A percentile compares a stretch with the other conserved stretches of the same genome.
Conservation (phyloP, 2,329 filamentous ascomycete species). For the Aspergillus quadrilineatus region DNA sequence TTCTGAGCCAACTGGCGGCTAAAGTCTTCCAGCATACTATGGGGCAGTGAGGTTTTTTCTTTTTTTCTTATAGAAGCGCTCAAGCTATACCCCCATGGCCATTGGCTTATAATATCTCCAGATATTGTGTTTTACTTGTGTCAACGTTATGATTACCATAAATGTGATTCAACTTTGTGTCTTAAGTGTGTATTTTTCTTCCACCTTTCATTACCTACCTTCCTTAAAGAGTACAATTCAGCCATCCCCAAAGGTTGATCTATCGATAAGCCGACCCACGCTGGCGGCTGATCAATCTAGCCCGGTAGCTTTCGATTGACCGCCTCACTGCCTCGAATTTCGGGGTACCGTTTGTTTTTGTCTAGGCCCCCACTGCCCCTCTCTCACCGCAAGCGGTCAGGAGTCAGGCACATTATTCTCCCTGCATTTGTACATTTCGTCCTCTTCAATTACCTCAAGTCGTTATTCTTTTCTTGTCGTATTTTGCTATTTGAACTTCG, state of each 20-base stretch:
- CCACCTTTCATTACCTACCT: too few relatives aligned
- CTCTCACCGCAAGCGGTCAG: conserved; percentile 33
- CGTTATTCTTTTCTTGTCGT: background rate
- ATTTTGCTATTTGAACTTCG: background rate
- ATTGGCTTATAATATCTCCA: background rate
- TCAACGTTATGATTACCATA: too few relatives aligned
- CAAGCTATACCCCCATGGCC: too few relatives aligned
- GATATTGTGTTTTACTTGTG: background rate
- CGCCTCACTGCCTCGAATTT: conserved; percentile 13
- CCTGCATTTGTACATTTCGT: conserved; percentile 9
- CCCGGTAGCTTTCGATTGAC: conserved; percentile 1
- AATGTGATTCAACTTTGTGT: too few relatives aligned
- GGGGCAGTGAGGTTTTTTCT: conserved; percentile 23
- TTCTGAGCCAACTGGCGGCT: conserved; percentile 79
- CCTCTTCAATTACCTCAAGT: conserved; percentile 4
- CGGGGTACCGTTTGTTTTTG: conserved; percentile 1
- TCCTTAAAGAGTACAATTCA: too few relatives aligned
- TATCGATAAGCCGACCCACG: conserved; percentile 30
- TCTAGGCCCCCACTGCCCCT: conserved; percentile 10
- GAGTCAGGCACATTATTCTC: conserved; percentile 12
- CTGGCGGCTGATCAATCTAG: background rate
- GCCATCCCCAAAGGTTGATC: too few relatives aligned
- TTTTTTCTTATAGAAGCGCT: background rate
- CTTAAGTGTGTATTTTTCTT: too few relatives aligned
- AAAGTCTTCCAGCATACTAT: conserved; percentile 67